phyloP scores from a whole-genome alignment of 306 rosid genomes.

The Castanopsis chinensis region DNA sequence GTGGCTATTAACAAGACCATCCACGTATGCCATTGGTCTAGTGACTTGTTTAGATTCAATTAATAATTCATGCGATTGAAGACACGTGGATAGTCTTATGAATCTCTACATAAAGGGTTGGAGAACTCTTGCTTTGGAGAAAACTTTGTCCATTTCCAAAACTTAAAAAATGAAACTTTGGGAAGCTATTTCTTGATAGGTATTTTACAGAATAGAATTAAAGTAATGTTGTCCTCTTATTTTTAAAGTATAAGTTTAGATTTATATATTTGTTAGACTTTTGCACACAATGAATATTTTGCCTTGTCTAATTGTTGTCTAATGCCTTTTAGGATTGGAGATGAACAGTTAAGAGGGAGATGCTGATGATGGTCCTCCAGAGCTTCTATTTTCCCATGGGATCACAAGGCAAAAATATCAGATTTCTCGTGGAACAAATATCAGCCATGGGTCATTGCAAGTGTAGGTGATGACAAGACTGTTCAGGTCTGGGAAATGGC shows the following conservation, averaged over 20 bases:
- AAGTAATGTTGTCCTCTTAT: neutral
- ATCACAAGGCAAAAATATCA: conserved; percentile 90
- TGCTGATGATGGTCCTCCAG: conserved; percentile 84
- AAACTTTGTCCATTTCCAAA: neutral
- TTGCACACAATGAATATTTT: neutral
- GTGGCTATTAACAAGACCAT: no score
- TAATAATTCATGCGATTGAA: no score
- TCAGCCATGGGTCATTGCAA: conserved; percentile 77
- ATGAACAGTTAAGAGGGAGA: conserved; percentile 80
- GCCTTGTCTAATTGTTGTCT: neutral
- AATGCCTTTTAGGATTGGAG: conserved; percentile 60
- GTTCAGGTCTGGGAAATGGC: conserved; percentile 92
- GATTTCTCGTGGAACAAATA: conserved; percentile 85
- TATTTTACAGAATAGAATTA: neutral
- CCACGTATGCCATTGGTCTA: no score
- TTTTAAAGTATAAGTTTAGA: neutral
- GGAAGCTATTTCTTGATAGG: neutral
- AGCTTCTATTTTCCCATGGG: conserved; percentile 81
- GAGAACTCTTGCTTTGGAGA: no score
- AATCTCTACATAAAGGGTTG: no score
- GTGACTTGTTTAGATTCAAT: no score
- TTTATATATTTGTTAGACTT: neutral
- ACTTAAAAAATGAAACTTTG: neutral
- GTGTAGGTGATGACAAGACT: conserved; percentile 84
- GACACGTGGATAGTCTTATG: no score